A percentile compares a stretch with the other conserved stretches of the same genome.
Evolutionary conservation across 1,139 yeast genomes (phyloP).

Genomic region (Debaryomyces fabryi): DNA sequence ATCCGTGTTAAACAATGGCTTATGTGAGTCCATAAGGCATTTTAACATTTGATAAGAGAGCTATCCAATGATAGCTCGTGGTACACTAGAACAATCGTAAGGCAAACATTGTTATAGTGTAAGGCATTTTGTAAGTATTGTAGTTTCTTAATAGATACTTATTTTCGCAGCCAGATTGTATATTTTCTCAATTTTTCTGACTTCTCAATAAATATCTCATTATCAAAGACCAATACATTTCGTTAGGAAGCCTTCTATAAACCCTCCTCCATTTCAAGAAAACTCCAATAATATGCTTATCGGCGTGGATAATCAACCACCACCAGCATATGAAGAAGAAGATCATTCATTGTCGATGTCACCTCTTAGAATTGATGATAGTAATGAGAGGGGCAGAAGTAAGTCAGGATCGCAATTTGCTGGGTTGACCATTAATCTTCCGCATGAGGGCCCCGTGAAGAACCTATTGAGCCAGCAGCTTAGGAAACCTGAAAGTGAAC

Average conservation of each 20-base stretch:
- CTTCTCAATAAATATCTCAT: too few species aligned
- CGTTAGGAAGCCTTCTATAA: conserved; percentile 38
- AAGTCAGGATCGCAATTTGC: neutral
- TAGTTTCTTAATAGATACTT: too few species aligned
- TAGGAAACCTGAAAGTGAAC: neutral
- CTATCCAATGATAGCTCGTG: too few species aligned
- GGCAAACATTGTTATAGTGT: too few species aligned
- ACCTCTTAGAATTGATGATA: conserved; percentile 33
- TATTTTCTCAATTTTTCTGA: too few species aligned
- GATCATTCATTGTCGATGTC: conserved; percentile 33
- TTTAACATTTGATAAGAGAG: too few species aligned
- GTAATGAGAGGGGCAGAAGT: conserved; percentile 11
- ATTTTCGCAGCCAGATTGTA: too few species aligned
- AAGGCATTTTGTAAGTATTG: too few species aligned
- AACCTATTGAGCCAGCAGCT: conserved; percentile 21
- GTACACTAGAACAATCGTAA: too few species aligned
- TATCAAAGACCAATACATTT: conserved; percentile 45
- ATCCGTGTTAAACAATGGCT: too few species aligned
- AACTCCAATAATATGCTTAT: conserved; percentile 31
- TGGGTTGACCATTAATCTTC: conserved; percentile 3
- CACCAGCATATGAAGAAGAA: conserved; percentile 43
- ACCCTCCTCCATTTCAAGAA: conserved; percentile 49
- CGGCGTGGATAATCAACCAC: conserved; percentile 30
- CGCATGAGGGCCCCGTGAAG: conserved; percentile 23
- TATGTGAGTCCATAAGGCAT: too few species aligned